A percentile compares a stretch with the other conserved stretches of the same genome.
phyloP scores from a whole-genome alignment of 208 protist species.

The Acanthamoeba sp. region DNA sequence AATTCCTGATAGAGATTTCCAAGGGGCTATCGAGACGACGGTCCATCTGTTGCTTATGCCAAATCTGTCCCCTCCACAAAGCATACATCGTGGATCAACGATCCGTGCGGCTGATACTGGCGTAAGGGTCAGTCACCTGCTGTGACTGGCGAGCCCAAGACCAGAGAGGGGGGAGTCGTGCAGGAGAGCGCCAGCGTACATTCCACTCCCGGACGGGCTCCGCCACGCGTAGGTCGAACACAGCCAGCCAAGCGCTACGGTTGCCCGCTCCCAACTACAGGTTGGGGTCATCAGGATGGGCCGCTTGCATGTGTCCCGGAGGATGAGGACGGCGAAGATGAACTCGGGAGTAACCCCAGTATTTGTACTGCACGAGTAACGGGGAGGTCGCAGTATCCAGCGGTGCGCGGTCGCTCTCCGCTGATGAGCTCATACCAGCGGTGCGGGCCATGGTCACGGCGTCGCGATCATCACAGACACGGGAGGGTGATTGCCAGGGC shows the following conservation, averaged over 20 bases:
- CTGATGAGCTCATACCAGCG: neutral
- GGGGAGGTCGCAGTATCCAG: neutral
- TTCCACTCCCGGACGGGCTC: neutral
- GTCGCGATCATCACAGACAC: neutral
- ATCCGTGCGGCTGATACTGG: neutral
- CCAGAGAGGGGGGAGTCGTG: too few relatives aligned
- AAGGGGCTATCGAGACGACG: neutral
- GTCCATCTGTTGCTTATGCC: neutral
- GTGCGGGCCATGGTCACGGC: neutral
- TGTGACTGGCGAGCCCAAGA: too few relatives aligned
- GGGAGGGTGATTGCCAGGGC: neutral
- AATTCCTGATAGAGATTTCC: too few relatives aligned
- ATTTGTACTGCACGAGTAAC: too few relatives aligned
- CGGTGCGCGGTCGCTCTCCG: neutral
- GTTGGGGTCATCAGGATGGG: slow-evolving; percentile 14
- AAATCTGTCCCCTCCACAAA: neutral
- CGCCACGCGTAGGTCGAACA: neutral
- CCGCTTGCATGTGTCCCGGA: neutral
- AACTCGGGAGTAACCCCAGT: too few relatives aligned
- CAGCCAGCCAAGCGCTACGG: neutral
- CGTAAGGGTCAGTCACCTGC: neutral
- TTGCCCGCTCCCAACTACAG: neutral
- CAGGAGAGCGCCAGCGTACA: neutral
- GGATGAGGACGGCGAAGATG: too few relatives aligned
- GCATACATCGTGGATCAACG: neutral